Evolutionary conservation across 371 early-diverging fungal genomes (phyloP), one percentile per base, ranked within the genome.

Genomic region (Rhizopus stolonifer): DNA sequence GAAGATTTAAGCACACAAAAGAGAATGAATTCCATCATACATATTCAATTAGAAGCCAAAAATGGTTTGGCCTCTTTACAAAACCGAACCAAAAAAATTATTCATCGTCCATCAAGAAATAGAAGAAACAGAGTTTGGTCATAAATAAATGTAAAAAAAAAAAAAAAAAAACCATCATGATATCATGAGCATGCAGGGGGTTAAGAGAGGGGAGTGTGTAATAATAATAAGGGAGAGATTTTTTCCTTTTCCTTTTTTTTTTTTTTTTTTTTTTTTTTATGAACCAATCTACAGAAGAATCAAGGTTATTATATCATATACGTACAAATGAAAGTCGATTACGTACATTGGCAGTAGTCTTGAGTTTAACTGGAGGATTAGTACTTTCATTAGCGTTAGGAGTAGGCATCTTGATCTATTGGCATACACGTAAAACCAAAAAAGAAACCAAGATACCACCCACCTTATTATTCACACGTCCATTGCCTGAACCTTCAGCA

Each of bases 41-140:
- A 72, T 39, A 72, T 77, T 33, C 43, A 60, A 23, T 47, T 77
- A 36, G 61, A 66, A 49, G 72, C 77, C 7, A 71, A 65, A 56
- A 36, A 51, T 18, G 62, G 66, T 1, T 46, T 75, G 17, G 48
- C 45, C 3, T 49, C 56, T 42, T 46, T 75, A 25, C 76, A 72
- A 43, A 52, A 49, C 38, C 52, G 42, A 18, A 56, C 64, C 11
- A 59, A 62, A 26, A 54, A 67, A 26, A 57, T 69, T 10, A 48
- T 67, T 17, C 63, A 60, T 34, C 66, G 61, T 25, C 71, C 71
- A 17, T 67, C 67, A 22, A 40, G 71, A 43, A 70, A 70, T 29
- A 55, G 64, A 54, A 67, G 54, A 49, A 56, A 45, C 46, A 53
- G 64, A 46, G 45, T 46, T 19, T 63, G 64, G 64, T 21, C 21